These are phyloP conservation scores for Russula olivacea DNA, from an alignment of 768 basidiomycete species.

Conservation along the genomic window DNA sequence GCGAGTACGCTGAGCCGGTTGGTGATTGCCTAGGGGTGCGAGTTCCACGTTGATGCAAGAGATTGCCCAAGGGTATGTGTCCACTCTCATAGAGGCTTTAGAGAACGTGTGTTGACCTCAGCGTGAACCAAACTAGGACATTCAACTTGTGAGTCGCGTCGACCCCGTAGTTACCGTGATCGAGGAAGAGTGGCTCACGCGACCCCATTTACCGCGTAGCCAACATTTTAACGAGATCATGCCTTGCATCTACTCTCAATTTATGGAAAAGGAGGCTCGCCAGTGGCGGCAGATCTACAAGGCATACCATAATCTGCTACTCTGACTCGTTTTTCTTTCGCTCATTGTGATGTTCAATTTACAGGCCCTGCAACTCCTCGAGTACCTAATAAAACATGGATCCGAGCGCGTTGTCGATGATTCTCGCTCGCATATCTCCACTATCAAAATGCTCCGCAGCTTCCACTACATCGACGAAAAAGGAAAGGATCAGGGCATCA, in stretches of 20 bases:
- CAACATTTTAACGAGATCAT: slow-evolving; percentile 99
- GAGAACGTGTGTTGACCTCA: neutral
- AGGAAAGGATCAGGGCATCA: slow-evolving; percentile 96
- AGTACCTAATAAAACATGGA: slow-evolving; percentile 95
- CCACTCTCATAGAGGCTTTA: slow-evolving; percentile 22
- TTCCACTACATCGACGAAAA: slow-evolving; percentile 99
- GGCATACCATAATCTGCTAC: slow-evolving; percentile 35
- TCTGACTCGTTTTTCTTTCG: neutral
- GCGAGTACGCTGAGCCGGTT: neutral
- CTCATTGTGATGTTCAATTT: neutral
- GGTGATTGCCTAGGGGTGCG: slow-evolving; percentile 66
- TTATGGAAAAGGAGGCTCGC: slow-evolving; percentile 97
- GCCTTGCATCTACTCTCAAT: slow-evolving; percentile 91
- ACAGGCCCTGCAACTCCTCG: slow-evolving; percentile 85
- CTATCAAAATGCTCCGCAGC: slow-evolving; percentile 94
- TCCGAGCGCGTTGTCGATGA: slow-evolving; percentile 98
- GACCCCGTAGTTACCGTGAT: neutral
- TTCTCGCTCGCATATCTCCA: slow-evolving; percentile 88
- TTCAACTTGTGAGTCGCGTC: slow-evolving; percentile 78
- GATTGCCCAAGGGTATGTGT: slow-evolving; percentile 87
- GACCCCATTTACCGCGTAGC: slow-evolving; percentile 36
- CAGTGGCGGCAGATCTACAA: slow-evolving; percentile 99
- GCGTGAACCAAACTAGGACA: slow-evolving; percentile 50
- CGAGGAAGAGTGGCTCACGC: neutral
- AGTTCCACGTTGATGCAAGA: slow-evolving; percentile 98